Evolutionary conservation across 257 asterid genomes (phyloP).

Genomic region (Solanum microdontum): DNA sequence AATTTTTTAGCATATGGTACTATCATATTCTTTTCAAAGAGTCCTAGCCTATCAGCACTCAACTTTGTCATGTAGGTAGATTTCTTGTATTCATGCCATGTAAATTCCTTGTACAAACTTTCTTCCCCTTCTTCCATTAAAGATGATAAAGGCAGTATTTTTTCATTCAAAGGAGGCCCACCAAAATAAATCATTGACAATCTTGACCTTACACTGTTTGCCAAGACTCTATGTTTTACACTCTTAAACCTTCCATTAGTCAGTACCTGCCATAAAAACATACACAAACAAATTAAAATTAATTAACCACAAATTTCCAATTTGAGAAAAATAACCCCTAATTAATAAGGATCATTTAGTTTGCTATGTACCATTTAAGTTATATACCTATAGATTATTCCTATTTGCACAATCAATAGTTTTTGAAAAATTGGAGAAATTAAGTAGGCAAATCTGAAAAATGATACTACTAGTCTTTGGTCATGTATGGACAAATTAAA

Average conservation of each 20-base stretch:
- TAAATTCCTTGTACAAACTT: constrained; percentile 10
- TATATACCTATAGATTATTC: background rate
- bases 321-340: background rate
- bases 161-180: constrained; percentile 7
- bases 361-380: background rate
- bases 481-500: background rate
- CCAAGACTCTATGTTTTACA: constrained; percentile 12
- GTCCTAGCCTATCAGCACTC: constrained; percentile 1
- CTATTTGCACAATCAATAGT: background rate
- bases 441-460: background rate
- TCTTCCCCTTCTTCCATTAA: constrained; percentile 12
- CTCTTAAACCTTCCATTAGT: constrained; percentile 12
- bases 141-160: constrained; percentile 6
- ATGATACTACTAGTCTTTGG: background rate
- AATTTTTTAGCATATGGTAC: background rate
- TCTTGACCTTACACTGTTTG: background rate
- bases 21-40: background rate
- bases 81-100: constrained; percentile 16
- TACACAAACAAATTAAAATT: background rate
- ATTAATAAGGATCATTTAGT: background rate
- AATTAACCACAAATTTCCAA: background rate
- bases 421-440: background rate
- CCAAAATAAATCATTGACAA: constrained; percentile 16
- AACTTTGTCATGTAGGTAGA: constrained; percentile 9
- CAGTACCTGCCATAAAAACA: constrained; percentile 3